Evolutionary conservation across 768 basidiomycete genomes (phyloP), one percentile per base, ranked within the genome.

Genomic region (Macrolepiota dolichaula): DNA sequence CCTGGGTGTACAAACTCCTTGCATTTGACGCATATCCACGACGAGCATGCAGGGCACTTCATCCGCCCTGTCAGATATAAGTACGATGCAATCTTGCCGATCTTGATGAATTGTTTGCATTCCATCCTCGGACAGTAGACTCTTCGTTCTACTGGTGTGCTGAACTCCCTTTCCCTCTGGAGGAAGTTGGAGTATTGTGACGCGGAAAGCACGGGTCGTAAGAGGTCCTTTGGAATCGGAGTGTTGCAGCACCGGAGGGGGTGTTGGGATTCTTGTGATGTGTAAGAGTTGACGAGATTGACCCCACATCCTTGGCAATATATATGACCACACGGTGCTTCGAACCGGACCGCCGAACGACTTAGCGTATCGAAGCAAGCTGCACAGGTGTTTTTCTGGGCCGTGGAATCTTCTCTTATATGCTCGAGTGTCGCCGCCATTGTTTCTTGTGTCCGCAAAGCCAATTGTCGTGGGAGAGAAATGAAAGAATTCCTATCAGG

Each of bases 161-260:
- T 57, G 32, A 49, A 63, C 44, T 63, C 65, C 19, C 51, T 55
- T 25, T 58, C 58, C 11, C 29, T 55, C 7, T 54, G 52, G 24
- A 29, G 46, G 36, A 61, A 56, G 1, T 35, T 35, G 6, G 32
- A 17, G 11, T 55, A 38, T 15, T 59, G 62, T 17, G 40, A 32
- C 3, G 55, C 27, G 32, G 51, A 55, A 10, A 66, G 57, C 5
- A 57, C 40, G 2, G 51, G 59, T 35, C 15, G 24, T n/a, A 63
- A 38, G 11, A 19, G 13, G 10, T 46, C 22, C 2, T 53, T 46
- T 2, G 57, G 36, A 19, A 66, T 66, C 1, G 49, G n/a, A 29
- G 52, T 49, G 38, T 61, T 63, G 49, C 65, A 66, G 40, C 65
- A 66, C 40, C 61, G 59, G 9, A 61, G 52, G 3, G 65, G 62